These are phyloP conservation scores for Claviceps pazoutovae DNA, from an alignment of 2,329 filamentous ascomycete genomes.

Conservation along the genomic window DNA sequence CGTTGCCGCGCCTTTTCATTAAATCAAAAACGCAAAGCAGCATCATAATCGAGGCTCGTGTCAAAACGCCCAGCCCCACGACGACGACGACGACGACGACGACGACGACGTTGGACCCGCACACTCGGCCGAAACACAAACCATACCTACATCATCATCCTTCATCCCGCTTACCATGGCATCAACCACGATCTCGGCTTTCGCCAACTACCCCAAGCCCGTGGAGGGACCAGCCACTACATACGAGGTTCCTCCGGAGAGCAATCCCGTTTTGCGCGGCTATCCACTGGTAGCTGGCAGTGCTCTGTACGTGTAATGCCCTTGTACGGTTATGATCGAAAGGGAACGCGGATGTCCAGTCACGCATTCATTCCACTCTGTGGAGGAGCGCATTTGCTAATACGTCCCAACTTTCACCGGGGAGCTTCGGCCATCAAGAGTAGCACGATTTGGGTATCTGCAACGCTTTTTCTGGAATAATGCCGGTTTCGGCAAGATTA, in stretches of 20 bases:
- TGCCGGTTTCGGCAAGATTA: conserved; percentile 39
- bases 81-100: not conserved
- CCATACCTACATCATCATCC: no score
- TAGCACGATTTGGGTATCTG: conserved; percentile 45
- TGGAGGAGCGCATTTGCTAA: not conserved
- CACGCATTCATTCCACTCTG: no score
- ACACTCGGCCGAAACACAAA: not conserved
- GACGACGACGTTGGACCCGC: not conserved
- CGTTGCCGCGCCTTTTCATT: no score
- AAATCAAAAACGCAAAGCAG: no score
- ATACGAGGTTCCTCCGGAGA: conserved; percentile 26
- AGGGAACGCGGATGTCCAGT: no score
- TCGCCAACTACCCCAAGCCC: conserved; percentile 29
- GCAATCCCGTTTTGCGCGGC: conserved; percentile 60
- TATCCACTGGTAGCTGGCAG: conserved; percentile 31
- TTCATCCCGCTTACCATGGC: not conserved
- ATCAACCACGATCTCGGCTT: conserved; percentile 10
- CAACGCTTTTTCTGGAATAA: conserved; percentile 58
- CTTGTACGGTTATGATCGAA: no score
- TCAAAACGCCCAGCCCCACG: not conserved
- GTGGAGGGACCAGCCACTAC: conserved; percentile 22
- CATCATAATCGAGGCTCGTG: no score
- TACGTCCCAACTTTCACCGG: not conserved
- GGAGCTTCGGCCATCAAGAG: conserved; percentile 22
- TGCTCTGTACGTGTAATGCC: conserved; percentile 5